phyloP scores from a whole-genome alignment of 257 asterid species.

The Datura wrightii region DNA sequence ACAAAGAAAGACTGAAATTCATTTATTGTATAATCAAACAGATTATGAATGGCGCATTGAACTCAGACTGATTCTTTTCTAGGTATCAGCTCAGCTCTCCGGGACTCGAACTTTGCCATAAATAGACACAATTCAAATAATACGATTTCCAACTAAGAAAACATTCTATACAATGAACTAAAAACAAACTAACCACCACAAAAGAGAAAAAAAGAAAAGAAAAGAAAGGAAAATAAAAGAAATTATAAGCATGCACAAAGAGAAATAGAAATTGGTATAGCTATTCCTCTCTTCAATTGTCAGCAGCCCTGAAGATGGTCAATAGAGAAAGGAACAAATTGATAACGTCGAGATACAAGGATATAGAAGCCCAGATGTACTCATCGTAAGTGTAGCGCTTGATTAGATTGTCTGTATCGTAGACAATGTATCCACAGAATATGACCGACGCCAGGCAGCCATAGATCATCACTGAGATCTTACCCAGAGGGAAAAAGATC shows the following conservation, averaged over 20 bases:
- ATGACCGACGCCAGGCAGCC: slow-evolving; percentile 47
- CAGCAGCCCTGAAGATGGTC: slow-evolving; percentile 43
- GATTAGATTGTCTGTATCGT: slow-evolving; percentile 57
- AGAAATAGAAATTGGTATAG: background rate
- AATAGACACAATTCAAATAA: no score
- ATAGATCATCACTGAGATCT: slow-evolving; percentile 47
- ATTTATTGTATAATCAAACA: no score
- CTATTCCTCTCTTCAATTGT: slow-evolving; percentile 27
- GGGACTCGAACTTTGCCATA: no score
- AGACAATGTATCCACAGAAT: slow-evolving; percentile 57
- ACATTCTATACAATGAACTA: background rate
- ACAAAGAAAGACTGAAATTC: no score
- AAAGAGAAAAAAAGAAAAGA: background rate
- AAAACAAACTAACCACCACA: background rate
- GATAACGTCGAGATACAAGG: slow-evolving; percentile 62
- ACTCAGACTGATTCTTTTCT: no score
- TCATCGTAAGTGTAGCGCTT: slow-evolving; percentile 56
- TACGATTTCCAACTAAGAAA: background rate
- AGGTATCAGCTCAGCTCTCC: no score
- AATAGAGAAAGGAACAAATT: slow-evolving; percentile 51
- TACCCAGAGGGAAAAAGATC: slow-evolving; percentile 65
- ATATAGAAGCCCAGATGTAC: slow-evolving; percentile 67
- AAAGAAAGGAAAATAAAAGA: no score
- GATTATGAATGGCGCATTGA: no score
- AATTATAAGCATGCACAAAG: background rate